These are phyloP conservation scores for Neckera pumila DNA, from an alignment of 225 moss, liverwort and hornwort genomes.

Conservation along the genomic window DNA sequence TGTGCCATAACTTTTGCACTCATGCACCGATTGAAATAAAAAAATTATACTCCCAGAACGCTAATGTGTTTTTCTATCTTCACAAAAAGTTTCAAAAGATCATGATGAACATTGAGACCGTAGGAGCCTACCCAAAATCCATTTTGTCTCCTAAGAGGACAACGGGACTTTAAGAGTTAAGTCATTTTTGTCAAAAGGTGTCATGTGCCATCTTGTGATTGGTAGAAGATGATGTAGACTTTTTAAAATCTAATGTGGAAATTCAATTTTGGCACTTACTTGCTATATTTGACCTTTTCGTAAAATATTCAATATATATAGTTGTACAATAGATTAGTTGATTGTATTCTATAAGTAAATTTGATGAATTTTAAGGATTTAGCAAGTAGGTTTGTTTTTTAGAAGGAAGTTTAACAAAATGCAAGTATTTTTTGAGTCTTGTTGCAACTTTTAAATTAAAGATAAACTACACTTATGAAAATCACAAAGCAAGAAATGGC, in stretches of 20 bases:
- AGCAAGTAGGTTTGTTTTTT: neutral
- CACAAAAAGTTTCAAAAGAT: too few relatives aligned
- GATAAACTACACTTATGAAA: neutral
- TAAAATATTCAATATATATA: rapidly evolving
- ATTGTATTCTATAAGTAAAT: neutral
- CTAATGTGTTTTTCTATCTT: too few relatives aligned
- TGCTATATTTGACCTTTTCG: rapidly evolving
- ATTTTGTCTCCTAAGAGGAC: too few relatives aligned
- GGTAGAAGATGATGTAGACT: neutral
- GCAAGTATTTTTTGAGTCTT: rapidly evolving
- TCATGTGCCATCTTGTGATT: neutral
- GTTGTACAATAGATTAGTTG: neutral
- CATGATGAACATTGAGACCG: too few relatives aligned
- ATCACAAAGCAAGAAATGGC: neutral
- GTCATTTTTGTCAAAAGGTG: too few relatives aligned
- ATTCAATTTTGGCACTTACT: neutral
- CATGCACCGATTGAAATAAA: too few relatives aligned
- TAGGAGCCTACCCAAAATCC: too few relatives aligned
- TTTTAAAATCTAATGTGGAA: neutral
- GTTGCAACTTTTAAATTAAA: neutral
- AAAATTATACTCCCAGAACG: too few relatives aligned
- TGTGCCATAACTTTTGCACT: too few relatives aligned
- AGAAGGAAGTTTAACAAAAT: neutral
- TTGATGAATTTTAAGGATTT: neutral
- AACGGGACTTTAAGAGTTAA: too few relatives aligned